phyloP scores from a whole-genome alignment of 208 protist species.

The Balamuthia mandrillaris region DNA sequence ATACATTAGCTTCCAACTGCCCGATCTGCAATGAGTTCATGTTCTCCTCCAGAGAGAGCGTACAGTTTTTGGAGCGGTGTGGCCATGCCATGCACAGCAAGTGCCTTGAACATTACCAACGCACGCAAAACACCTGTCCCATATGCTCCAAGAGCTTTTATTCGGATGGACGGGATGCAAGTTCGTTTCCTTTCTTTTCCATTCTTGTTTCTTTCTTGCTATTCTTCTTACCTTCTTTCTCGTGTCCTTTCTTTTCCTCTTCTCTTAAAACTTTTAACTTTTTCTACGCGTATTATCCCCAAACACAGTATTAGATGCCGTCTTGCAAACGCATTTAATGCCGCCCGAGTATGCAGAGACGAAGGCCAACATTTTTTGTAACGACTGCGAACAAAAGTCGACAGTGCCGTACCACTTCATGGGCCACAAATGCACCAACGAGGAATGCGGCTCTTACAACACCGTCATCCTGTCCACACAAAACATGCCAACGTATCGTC shows the following conservation, averaged over 20 bases:
- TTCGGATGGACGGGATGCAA: background rate
- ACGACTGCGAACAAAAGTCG: conserved; percentile 45
- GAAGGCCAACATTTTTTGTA: conserved; percentile 41
- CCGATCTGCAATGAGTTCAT: conserved; percentile 58
- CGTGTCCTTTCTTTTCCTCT: too few species aligned
- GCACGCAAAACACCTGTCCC: background rate
- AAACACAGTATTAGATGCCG: too few species aligned
- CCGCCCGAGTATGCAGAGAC: conserved; percentile 1
- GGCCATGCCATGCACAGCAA: conserved; percentile 33
- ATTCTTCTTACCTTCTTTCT: background rate
- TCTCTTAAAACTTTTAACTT: too few species aligned
- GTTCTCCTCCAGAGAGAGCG: conserved; percentile 45
- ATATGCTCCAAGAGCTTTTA: background rate
- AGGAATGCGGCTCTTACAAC: conserved; percentile 48
- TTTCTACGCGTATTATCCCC: too few species aligned
- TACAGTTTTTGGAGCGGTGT: background rate
- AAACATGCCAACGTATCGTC: background rate
- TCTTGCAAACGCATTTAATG: too few species aligned
- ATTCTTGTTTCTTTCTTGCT: background rate
- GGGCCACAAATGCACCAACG: conserved; percentile 44
- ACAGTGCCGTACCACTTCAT: conserved; percentile 46
- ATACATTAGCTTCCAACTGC: conserved; percentile 52
- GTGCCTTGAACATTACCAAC: background rate
- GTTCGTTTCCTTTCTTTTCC: background rate
- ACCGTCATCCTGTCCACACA: conserved; percentile 34